Evolutionary conservation across 2,329 filamentous ascomycete genomes (phyloP).

Genomic region (Colletotrichum destructivum): DNA sequence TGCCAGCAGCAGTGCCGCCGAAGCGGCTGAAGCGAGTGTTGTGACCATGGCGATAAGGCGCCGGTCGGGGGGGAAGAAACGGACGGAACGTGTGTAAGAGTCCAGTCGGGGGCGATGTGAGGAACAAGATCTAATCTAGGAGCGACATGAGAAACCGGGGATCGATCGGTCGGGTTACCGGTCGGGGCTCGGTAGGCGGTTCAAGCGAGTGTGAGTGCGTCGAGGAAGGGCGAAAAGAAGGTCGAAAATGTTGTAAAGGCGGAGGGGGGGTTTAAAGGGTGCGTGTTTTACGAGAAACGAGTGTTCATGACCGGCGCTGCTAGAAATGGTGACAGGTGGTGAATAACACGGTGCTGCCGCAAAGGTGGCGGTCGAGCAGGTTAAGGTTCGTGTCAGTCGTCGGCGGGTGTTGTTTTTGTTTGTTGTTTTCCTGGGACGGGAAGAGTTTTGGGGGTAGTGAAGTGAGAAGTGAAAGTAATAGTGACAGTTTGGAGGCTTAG

Average conservation of each 20-base stretch:
- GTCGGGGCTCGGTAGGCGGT: neutral
- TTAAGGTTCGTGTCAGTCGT: constrained; percentile 2
- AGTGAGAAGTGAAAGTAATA: constrained; percentile 11
- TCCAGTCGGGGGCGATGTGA: neutral
- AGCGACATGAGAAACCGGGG: neutral
- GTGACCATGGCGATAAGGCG: constrained; percentile 37
- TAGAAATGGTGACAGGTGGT: neutral
- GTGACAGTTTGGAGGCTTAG: neutral
- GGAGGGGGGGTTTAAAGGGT: neutral
- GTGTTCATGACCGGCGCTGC: constrained; percentile 20
- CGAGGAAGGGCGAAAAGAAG: neutral
- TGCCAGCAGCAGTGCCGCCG: constrained; percentile 36
- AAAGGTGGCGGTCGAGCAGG: neutral
- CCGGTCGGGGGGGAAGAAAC: constrained; percentile 12
- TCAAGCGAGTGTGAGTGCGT: constrained; percentile 19
- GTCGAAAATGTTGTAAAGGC: constrained; percentile 2
- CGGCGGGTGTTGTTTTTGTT: neutral
- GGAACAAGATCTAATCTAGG: neutral
- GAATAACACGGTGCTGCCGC: neutral
- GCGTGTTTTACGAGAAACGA: constrained; percentile 27
- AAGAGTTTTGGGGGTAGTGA: neutral
- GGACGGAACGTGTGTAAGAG: neutral
- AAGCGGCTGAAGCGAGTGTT: constrained; percentile 35
- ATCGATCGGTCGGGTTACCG: neutral
- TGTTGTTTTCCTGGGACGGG: neutral